phyloP scores from a whole-genome alignment of 495 filamentous ascomycete genomes.

The Xylaria curta region DNA sequence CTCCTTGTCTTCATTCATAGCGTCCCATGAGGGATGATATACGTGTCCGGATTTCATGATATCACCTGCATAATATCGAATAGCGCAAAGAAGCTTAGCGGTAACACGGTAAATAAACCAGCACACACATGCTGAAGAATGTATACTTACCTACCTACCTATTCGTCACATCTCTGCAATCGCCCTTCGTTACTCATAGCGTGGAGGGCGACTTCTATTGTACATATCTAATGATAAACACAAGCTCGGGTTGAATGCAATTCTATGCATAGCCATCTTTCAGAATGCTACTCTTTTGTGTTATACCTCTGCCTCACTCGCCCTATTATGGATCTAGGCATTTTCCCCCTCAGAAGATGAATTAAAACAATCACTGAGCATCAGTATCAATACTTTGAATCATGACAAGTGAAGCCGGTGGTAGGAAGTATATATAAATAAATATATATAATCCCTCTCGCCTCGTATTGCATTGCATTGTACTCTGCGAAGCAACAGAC shows the following conservation, averaged over 20 bases:
- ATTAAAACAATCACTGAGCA: too few relatives aligned
- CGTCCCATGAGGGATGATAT: background rate
- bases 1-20: background rate
- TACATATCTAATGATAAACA: background rate
- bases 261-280: background rate
- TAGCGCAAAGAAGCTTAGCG: background rate
- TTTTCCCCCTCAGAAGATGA: too few relatives aligned
- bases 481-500: background rate
- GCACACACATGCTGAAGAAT: background rate
- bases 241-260: background rate
- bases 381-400: too few relatives aligned
- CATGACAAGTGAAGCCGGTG: too few relatives aligned
- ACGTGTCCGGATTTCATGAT: background rate
- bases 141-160: slow-evolving; percentile 9
- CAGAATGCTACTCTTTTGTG: background rate
- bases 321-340: too few relatives aligned
- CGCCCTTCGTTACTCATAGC: background rate
- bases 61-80: background rate
- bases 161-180: background rate
- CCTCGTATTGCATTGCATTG: background rate
- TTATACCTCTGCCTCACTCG: too few relatives aligned
- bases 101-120: background rate
- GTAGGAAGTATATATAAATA: background rate
- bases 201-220: background rate
- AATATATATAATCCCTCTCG: background rate